Evolutionary conservation across 1,139 yeast species (phyloP), one percentile per base, ranked within the genome.

Genomic region (Yamadazyma sp.): DNA sequence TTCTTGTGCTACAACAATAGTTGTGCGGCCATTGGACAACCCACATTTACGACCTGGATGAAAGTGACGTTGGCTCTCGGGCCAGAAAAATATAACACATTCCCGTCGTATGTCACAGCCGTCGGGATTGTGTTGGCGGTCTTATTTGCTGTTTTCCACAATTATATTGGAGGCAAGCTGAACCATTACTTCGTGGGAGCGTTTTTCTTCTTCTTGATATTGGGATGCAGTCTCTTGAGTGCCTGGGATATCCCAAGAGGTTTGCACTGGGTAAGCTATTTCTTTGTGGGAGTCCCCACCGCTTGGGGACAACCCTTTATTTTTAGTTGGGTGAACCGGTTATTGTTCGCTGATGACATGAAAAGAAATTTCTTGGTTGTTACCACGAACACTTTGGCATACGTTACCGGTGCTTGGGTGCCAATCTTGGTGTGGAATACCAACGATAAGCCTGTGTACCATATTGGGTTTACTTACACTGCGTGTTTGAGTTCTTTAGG

Each of bases 341-440:
- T 20, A 6, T 20, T 20, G 22, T 20, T 20, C 8, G 22, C 22
- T 8, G 22, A 20, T 76, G 72, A 41, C 61, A 73, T 12, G 77
- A 77, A 24, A 79, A 74, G 3, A 45, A 59, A 23, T 77, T 20
- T 20, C 8, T 20, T 20, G 22, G 22, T 20, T 5, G 22, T 20
- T 5, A 20, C 22, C 8, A 20, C 81, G 5, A 77, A 77, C 48
- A 66, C 73, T 8, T 55, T 75, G 37, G 79, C 81, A 0, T 77
- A 77, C 45, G 75, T 74, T 7, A 73, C 79, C 0, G 62, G 64
- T n/a, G 76, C 81, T 1, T 74, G 72, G 59, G 69, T 67, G 11
- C 70, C 72, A 1, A 64, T 75, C 36, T 55, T 74, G 31, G 75
- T 73, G 0, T 75, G 78, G 75, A 64, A 70, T 46, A 69, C 81